phyloP scores from a whole-genome alignment of 257 asterid genomes.

The Echium plantagineum region DNA sequence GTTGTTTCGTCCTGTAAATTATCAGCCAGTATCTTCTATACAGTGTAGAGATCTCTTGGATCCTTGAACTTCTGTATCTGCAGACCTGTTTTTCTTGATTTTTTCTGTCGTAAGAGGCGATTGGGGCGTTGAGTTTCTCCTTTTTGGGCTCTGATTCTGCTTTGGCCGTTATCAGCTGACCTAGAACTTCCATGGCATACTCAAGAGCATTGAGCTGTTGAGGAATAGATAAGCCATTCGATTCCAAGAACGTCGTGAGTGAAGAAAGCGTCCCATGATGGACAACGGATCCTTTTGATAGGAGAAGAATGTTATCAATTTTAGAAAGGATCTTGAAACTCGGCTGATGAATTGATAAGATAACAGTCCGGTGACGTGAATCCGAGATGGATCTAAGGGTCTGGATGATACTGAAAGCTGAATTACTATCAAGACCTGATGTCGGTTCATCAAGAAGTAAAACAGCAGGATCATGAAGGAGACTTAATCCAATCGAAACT shows the following conservation, averaged over 20 bases:
- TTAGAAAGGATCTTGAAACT: slow-evolving; percentile 78
- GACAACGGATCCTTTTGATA: slow-evolving; percentile 59
- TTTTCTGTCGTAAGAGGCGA: neutral
- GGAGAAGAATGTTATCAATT: slow-evolving; percentile 58
- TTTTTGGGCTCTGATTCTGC: slow-evolving; percentile 1
- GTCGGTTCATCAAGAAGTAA: slow-evolving; percentile 90
- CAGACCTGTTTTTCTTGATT: slow-evolving; percentile 13
- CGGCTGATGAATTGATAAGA: slow-evolving; percentile 86
- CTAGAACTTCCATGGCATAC: slow-evolving; percentile 77
- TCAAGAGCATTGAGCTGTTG: slow-evolving; percentile 76
- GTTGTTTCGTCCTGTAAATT: slow-evolving; percentile 72
- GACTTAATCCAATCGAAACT: slow-evolving; percentile 88
- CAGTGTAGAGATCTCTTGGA: slow-evolving; percentile 45
- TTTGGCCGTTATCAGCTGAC: slow-evolving; percentile 30
- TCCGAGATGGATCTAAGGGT: slow-evolving; percentile 49
- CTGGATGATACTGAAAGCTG: slow-evolving; percentile 73
- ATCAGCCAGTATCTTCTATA: slow-evolving; percentile 71
- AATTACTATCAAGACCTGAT: slow-evolving; percentile 84
- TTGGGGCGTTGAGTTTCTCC: neutral
- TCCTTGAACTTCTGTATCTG: slow-evolving; percentile 53
- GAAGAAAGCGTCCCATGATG: slow-evolving; percentile 65
- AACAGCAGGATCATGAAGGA: slow-evolving; percentile 86
- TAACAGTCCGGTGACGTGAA: slow-evolving; percentile 58
- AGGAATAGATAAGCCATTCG: slow-evolving; percentile 67
- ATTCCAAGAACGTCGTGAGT: slow-evolving; percentile 39